Evolutionary conservation across 768 basidiomycete species (phyloP), one percentile per base, ranked within the genome.

Genomic region (Cystofilobasidium capitatum): DNA sequence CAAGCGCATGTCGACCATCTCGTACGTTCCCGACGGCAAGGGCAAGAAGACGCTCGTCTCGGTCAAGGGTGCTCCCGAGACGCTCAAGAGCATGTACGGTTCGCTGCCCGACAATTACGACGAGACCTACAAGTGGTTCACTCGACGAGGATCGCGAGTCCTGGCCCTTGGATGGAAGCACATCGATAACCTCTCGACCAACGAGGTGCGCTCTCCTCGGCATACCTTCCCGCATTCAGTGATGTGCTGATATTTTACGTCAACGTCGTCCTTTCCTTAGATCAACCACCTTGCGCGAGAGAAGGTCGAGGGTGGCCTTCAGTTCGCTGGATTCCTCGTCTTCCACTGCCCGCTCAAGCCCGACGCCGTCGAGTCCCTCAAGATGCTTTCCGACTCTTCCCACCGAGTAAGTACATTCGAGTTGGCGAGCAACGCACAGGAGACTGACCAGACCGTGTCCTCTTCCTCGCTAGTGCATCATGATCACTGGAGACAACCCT

Each of bases 401-500:
- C 96, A 99, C 78, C 84, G 96, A 44, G 93, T 96, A 79, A 59
- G 89, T 82, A 17, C 1, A 29, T 1, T 10, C 44, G 51, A 47
- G 12, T 12, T 39, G n/a, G n/a, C n/a, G n/a, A n/a, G n/a, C n/a
- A n/a, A n/a, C n/a, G n/a, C n/a, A n/a, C n/a, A n/a, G n/a, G n/a
- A n/a, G n/a, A 24, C 45, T 22, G 35, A 8, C 39, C 35, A 24
- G 45, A 29, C 36, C n/a, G 14, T 42, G 17, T 57, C 29, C 31
- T 44, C 37, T 9, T 45, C 22, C 33, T 8, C 13, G n/a, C n/a
- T 67, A 96, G 91, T 98, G 96, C 76, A 82, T 98, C 66, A 99
- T 99, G 96, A 99, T 99, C 71, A 99, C 96, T 55, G 96, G 96
- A 42, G 96, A 99, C 77, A 98, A 98, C 76, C 96, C 96, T 10